Evolutionary conservation across 768 basidiomycete genomes (phyloP), one percentile per base, ranked within the genome.

Genomic region (Russula abietina): DNA sequence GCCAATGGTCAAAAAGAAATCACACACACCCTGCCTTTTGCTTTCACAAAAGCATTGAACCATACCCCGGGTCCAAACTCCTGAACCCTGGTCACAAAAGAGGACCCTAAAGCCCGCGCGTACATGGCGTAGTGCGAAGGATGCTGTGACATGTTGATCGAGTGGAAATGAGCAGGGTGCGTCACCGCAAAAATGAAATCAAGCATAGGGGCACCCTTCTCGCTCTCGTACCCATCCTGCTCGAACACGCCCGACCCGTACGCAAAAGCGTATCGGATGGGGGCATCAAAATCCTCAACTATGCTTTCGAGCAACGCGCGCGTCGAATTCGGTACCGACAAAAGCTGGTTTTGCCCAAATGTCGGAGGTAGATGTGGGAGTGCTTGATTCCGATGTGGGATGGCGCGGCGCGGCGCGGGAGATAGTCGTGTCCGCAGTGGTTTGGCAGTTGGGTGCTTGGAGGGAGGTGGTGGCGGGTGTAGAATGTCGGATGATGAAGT

Each of bases 171-270:
- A 14, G 81, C 83, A 0, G 97, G 81, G 68, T 97, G 93, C 2
- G 93, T 91, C 50, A 98, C 96, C 0, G 94, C 95, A 72, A 99
- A 92, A 74, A 99, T 83, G 70, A 98, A 97, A 75, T 99, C 97
- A 24, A 98, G 82, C 89, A 98, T 91, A 0, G 94, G 94, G 48
- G 70, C 73, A 19, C 77, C 74, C 14, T 69, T 69, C 24, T 71
- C 70, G 53, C 67, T 69, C 32, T 67, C 69, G 68, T 95, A 91
- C 19, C 95, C 91, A 59, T 87, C 86, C 74, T 99, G 97, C 70
- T 91, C 85, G 69, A 97, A 97, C 2, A 98, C 94, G 0, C 96
- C 97, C 3, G 89, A 93, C 14, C 97, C 97, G 71, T 98, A 99
- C 0, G 97, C 97, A 71, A 98, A 94, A 0, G 95, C 97, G 78